Percentiles rank a stretch among this genome's conserved stretches.
phyloP scores from a whole-genome alignment of 2,329 filamentous ascomycete species.

The Hypocrella siamensis region DNA sequence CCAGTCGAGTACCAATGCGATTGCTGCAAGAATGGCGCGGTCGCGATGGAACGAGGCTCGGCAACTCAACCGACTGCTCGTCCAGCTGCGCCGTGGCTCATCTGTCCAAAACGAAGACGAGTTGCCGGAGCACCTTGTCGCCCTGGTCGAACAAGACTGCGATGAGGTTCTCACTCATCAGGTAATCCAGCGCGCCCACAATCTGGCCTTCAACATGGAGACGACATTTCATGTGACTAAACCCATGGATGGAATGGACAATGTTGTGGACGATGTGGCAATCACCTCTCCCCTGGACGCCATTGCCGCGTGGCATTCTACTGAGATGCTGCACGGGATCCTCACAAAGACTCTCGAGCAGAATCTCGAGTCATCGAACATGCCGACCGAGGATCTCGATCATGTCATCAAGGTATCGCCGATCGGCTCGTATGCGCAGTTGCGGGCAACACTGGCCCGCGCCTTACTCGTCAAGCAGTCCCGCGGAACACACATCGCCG shows the following conservation, averaged over 20 bases:
- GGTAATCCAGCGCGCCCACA: conserved; percentile 74
- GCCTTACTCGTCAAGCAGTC: conserved; percentile 39
- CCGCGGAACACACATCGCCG: conserved; percentile 39
- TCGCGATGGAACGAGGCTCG: conserved; percentile 72
- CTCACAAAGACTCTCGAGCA: conserved; percentile 48
- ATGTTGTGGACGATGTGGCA: conserved; percentile 70
- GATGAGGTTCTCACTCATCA: conserved; percentile 65
- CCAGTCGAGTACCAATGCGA: conserved; percentile 46
- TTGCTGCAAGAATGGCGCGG: conserved; percentile 59
- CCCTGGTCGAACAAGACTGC: conserved; percentile 63
- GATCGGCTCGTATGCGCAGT: conserved; percentile 56
- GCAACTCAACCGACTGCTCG: conserved; percentile 36
- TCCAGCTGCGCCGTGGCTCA: conserved; percentile 23
- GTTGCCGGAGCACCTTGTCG: conserved; percentile 61
- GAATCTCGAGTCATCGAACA: conserved; percentile 15
- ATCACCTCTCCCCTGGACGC: conserved; percentile 81
- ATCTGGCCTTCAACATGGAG: conserved; percentile 73
- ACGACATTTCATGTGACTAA: conserved; percentile 50
- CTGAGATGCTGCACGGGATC: conserved; percentile 51
- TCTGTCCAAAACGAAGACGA: conserved; percentile 34
- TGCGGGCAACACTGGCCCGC: conserved; percentile 42
- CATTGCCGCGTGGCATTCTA: conserved; percentile 83
- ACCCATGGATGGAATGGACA: conserved; percentile 59
- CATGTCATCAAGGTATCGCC: conserved; percentile 62
- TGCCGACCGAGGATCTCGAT: conserved; percentile 33